Conservation (phyloP, 2,329 filamentous ascomycete genomes). For the Microsporum ferrugineum region DNA sequence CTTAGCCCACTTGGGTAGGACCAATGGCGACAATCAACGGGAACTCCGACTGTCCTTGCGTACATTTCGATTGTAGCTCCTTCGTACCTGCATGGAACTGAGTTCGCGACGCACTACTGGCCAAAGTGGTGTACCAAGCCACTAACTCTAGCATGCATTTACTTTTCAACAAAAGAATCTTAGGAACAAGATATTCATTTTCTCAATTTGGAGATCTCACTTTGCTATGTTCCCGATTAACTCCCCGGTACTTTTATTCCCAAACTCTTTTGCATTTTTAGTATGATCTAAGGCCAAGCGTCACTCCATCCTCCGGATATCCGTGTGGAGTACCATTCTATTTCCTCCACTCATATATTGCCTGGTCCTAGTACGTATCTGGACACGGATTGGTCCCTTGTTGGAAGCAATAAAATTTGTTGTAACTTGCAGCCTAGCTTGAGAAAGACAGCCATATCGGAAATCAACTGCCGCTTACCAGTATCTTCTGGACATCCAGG, state of each 20-base stretch:
- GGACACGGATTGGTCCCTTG: neutral
- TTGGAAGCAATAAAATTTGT: neutral
- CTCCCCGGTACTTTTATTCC: neutral
- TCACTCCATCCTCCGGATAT: neutral
- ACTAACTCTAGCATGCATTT: neutral
- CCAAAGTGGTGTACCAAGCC: neutral
- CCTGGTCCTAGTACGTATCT: neutral
- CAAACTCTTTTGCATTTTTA: neutral
- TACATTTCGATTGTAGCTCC: neutral
- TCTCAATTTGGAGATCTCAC: neutral
- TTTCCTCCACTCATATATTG: neutral
- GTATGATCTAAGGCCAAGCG: neutral
- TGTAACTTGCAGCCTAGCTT: neutral
- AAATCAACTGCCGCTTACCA: neutral
- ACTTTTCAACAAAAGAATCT: neutral
- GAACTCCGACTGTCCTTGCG: neutral
- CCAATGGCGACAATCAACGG: neutral
- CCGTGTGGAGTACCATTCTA: neutral
- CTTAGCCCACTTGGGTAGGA: neutral
- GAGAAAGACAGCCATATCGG: neutral
- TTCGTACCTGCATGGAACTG: slow-evolving; percentile 2
- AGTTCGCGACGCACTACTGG: neutral
- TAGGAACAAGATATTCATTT: neutral
- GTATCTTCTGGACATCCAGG: neutral
- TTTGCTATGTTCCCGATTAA: neutral